These are phyloP conservation scores for Crataegus laevigata DNA, from an alignment of 306 rosid genomes.

Conservation along the genomic window DNA sequence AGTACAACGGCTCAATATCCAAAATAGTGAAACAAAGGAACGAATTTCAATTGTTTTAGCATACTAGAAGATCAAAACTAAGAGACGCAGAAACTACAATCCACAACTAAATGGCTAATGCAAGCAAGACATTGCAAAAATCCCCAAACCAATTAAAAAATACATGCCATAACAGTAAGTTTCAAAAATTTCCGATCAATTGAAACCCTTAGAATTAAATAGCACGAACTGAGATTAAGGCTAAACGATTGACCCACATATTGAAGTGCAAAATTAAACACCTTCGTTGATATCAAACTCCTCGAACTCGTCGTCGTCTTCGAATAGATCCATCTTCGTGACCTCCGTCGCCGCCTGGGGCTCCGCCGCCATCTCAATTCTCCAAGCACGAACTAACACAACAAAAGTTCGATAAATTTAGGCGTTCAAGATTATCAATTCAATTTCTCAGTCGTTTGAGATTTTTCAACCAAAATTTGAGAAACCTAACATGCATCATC, in stretches of 20 bases:
- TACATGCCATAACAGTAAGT: not conserved
- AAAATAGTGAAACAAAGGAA: too few species aligned
- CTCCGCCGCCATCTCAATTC: constrained; percentile 54
- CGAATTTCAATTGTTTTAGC: not conserved
- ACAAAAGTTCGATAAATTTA: too few species aligned
- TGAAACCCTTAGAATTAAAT: not conserved
- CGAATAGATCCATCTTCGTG: constrained; percentile 75
- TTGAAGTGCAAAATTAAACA: not conserved
- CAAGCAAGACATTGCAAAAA: too few species aligned
- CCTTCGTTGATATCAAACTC: constrained; percentile 69
- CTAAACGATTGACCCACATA: not conserved
- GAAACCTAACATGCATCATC: not conserved
- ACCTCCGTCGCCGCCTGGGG: constrained; percentile 54
- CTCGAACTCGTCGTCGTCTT: constrained; percentile 78
- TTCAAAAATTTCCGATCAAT: not conserved
- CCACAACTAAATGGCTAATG: not conserved
- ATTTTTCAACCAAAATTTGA: not conserved
- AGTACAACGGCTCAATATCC: too few species aligned
- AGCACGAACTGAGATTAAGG: not conserved
- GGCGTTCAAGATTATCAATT: not conserved
- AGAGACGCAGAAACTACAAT: not conserved
- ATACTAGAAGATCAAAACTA: not conserved
- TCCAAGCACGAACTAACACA: constrained; percentile 13
- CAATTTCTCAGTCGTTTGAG: not conserved
- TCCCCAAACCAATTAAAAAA: too few species aligned